These are phyloP conservation scores for Metschnikowia cerradonensis DNA, from an alignment of 805 yeast species.

Conservation along the genomic window DNA sequence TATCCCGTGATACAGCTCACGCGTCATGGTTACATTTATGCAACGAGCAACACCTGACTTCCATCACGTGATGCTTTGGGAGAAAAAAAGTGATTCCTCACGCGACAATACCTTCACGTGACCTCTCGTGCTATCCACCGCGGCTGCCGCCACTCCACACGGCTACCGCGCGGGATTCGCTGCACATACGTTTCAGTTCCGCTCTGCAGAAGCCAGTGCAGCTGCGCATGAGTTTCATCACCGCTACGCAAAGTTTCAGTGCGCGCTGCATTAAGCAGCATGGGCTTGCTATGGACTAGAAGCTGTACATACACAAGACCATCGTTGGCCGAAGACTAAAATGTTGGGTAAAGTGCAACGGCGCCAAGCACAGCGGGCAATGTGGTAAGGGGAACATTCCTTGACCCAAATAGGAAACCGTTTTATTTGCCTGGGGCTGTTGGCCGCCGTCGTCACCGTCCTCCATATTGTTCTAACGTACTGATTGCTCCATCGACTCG, in stretches of 20 bases:
- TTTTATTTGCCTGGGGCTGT: not conserved
- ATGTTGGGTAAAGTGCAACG: not conserved
- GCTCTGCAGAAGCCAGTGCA: not conserved
- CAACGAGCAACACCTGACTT: no score
- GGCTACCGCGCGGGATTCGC: no score
- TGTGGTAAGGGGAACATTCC: not conserved
- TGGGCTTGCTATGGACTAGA: not conserved
- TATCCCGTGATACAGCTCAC: no score
- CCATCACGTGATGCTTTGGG: no score
- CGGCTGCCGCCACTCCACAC: no score
- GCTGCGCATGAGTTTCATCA: not conserved
- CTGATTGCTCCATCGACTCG: not conserved
- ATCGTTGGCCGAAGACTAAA: constrained; percentile 1
- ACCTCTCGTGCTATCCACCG: no score
- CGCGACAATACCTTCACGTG: no score
- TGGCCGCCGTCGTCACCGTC: not conserved
- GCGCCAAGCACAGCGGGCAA: not conserved
- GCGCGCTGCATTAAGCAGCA: not conserved
- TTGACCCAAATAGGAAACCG: no score
- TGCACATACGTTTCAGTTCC: no score
- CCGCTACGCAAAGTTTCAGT: not conserved
- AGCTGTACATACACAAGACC: not conserved
- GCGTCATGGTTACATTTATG: no score
- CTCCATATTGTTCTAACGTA: no score
- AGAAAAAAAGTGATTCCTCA: no score